Conservation (phyloP, 176 grass and related monocot genomes). For the Zea luxurians region DNA sequence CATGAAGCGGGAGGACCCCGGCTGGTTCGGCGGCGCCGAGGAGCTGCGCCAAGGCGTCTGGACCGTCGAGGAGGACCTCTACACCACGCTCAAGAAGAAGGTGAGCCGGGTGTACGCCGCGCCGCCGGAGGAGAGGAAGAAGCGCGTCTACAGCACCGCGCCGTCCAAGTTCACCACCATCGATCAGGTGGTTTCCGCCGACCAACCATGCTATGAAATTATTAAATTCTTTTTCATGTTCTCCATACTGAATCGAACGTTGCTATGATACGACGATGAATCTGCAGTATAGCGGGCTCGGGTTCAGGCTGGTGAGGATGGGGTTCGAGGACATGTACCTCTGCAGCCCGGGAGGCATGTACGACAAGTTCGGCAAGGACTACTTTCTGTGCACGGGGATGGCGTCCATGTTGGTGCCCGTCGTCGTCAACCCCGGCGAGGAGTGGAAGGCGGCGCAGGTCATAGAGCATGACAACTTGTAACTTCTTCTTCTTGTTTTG, state of each 20-base stretch:
- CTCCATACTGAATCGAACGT: too few relatives aligned
- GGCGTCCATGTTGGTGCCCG: slow-evolving; percentile 83
- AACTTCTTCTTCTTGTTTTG: not conserved
- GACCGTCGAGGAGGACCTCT: slow-evolving; percentile 72
- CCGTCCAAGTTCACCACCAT: slow-evolving; percentile 88
- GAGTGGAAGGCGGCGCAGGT: slow-evolving; percentile 89
- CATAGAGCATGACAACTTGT: slow-evolving; percentile 98
- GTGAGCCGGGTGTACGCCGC: slow-evolving; percentile 79
- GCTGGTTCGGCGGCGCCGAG: slow-evolving; percentile 44
- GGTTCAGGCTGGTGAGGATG: slow-evolving; percentile 88
- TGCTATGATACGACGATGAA: not conserved
- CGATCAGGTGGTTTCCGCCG: slow-evolving; percentile 40
- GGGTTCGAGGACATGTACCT: slow-evolving; percentile 86
- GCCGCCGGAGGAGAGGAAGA: slow-evolving; percentile 82
- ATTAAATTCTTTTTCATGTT: too few relatives aligned
- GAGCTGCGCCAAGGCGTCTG: slow-evolving; percentile 49
- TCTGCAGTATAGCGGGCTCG: slow-evolving; percentile 71
- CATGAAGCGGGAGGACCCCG: slow-evolving; percentile 68
- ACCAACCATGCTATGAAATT: too few relatives aligned
- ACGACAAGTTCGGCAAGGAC: slow-evolving; percentile 53
- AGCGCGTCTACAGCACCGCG: slow-evolving; percentile 69
- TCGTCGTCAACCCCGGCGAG: slow-evolving; percentile 66
- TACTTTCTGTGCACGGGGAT: slow-evolving; percentile 86
- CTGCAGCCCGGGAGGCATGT: slow-evolving; percentile 63
- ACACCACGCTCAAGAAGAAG: slow-evolving; percentile 76